phyloP scores from a whole-genome alignment of 371 early-diverging fungal genomes.

The Mucor sp. region DNA sequence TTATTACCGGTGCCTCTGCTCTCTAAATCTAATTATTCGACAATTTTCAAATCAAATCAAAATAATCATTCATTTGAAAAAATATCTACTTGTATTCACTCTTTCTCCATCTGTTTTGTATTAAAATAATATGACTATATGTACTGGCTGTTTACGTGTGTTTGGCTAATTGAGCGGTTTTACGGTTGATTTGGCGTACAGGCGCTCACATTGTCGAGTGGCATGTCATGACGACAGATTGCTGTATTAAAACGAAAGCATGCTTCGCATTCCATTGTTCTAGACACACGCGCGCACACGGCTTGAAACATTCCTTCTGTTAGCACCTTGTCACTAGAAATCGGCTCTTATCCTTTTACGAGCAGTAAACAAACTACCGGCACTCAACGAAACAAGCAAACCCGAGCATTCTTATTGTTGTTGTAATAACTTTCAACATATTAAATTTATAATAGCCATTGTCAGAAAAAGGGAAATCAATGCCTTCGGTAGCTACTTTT shows the following conservation, averaged over 20 bases:
- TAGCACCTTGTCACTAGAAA: not conserved
- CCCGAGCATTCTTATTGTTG: not conserved
- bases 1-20: conserved; percentile 94
- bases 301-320: not conserved
- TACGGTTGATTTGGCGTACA: not conserved
- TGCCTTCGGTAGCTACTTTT: not conserved
- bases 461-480: not conserved
- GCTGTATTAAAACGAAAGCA: not conserved
- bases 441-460: not conserved
- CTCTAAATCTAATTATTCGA: conserved; percentile 50
- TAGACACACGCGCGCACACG: not conserved
- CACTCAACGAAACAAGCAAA: not conserved
- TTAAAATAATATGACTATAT: not conserved
- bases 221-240: conserved; percentile 1
- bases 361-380: not conserved
- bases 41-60: not conserved
- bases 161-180: not conserved
- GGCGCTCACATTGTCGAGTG: not conserved
- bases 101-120: not conserved
- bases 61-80: not conserved
- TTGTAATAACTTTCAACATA: not conserved
- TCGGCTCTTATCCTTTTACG: conserved; percentile 8
- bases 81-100: not conserved
- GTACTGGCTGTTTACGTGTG: not conserved
- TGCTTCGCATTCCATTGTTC: not conserved